Percentiles rank a stretch among this genome's conserved stretches.
Evolutionary conservation across 805 yeast species (phyloP).

Genomic region (Candida maesae): DNA sequence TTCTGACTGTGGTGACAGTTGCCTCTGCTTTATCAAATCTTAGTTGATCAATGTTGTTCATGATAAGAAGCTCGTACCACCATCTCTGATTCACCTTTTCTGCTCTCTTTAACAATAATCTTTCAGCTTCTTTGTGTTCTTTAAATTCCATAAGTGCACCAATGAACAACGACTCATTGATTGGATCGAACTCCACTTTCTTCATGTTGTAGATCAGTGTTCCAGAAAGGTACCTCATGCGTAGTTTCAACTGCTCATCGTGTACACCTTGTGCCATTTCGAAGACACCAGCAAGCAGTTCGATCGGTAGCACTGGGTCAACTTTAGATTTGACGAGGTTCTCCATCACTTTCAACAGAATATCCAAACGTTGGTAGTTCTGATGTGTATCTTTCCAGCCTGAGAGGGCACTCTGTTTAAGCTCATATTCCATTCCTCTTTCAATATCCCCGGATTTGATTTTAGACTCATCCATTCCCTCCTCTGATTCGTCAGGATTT

Average conservation of each 20-base stretch:
- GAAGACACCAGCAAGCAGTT: conserved; percentile 32
- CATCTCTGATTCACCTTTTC: conserved; percentile 41
- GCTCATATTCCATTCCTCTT: conserved; percentile 17
- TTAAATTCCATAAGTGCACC: conserved; percentile 37
- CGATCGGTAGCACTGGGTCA: conserved; percentile 30
- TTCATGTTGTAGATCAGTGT: conserved; percentile 38
- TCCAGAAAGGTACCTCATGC: conserved; percentile 38
- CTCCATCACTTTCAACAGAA: conserved; percentile 15
- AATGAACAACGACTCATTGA: conserved; percentile 48
- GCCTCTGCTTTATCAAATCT: conserved; percentile 35
- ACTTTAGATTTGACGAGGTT: conserved; percentile 4
- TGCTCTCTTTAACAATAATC: conserved; percentile 30
- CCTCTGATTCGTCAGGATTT: conserved; percentile 14
- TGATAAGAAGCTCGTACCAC: conserved; percentile 51
- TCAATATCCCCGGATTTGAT: conserved; percentile 9
- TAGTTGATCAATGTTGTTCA: conserved; percentile 34
- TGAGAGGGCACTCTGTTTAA: conserved; percentile 7
- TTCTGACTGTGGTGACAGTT: conserved; percentile 28
- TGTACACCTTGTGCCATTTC: conserved; percentile 38
- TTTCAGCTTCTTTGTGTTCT: conserved; percentile 33
- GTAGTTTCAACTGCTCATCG: conserved; percentile 28
- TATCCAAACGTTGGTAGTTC: conserved; percentile 17
- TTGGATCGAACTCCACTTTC: conserved; percentile 44
- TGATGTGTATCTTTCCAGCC: conserved; percentile 10
- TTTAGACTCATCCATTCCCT: neutral